Conservation (phyloP, 805 yeast species). For the Wickerhamiella musiphila region DNA sequence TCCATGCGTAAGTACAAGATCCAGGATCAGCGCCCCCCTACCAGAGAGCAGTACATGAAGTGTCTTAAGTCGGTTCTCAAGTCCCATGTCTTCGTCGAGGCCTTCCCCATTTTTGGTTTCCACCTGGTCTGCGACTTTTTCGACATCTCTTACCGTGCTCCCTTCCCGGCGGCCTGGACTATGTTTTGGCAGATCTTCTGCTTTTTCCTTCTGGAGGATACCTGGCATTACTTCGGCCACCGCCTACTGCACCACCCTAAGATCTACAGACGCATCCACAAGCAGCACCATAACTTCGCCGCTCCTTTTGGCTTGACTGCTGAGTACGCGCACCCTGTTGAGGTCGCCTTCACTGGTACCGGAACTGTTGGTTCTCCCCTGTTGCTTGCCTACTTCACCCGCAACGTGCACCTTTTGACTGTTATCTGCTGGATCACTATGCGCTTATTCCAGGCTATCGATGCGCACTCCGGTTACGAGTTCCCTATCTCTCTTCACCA, state of each 20-base stretch:
- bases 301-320: slow-evolving; percentile 97
- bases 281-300: slow-evolving; percentile 94
- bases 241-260: slow-evolving; percentile 71
- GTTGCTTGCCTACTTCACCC: slow-evolving; percentile 57
- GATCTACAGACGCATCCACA: slow-evolving; percentile 82
- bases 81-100: slow-evolving; percentile 85
- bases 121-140: slow-evolving; percentile 76
- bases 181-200: slow-evolving; percentile 50
- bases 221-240: slow-evolving; percentile 96
- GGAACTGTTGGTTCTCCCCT: slow-evolving; percentile 96
- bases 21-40: slow-evolving; percentile 71
- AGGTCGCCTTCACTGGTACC: slow-evolving; percentile 75
- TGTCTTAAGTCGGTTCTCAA: slow-evolving; percentile 71
- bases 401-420: slow-evolving; percentile 75
- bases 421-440: slow-evolving; percentile 72
- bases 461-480: slow-evolving; percentile 94
- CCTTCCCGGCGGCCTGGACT: slow-evolving; percentile 55
- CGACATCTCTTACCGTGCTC: slow-evolving; percentile 64
- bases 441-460: slow-evolving; percentile 90
- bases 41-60: slow-evolving; percentile 76
- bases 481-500: slow-evolving; percentile 94
- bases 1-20: slow-evolving; percentile 75
- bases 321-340: slow-evolving; percentile 94
- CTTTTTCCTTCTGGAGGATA: slow-evolving; percentile 76
- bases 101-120: slow-evolving; percentile 92